Evolutionary conservation across 2,329 filamentous ascomycete genomes (phyloP), one percentile per base, ranked within the genome.

Genomic region (Aureobasidium sp.): DNA sequence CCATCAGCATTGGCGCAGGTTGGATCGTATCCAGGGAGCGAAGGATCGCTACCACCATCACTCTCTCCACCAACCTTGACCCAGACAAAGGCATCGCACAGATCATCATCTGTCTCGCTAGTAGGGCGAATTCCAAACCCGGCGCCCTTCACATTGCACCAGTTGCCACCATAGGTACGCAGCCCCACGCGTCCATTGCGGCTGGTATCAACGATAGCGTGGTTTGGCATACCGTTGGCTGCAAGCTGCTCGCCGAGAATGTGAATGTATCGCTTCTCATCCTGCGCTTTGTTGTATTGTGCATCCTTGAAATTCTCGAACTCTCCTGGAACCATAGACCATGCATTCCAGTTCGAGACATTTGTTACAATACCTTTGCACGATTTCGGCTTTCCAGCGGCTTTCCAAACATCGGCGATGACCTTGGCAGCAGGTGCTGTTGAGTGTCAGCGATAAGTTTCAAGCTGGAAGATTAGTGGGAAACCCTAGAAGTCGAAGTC

Each of bases 51-150:
- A 55, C 52, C 37, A 55, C 52, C 37, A 64, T 82, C 80, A 62
- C 75, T 77, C 71, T 82, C 80, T 61, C 79, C 79, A 66, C 86
- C 86, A 7, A 86, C 85, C 80, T 88, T 88, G 67, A 88, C 77
- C 86, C 86, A 88, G 62, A 88, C 86, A 66, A 88, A 86, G 48
- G 86, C 84, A 71, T 89, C 86, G 41, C 82, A 77, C n/a, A 86
- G 75, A 2, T 74, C 70, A 65, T 84, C 79, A n/a, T 82, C 83
- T 11, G 86, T 88, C 69, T 83, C 76, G n/a, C 84, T 78, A 5
- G 82, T 82, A 2, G 85, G 85, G 20, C 84, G 81, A n/a, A 74
- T 73, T 64, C 86, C 86, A 64, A 87, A 88, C 6, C 86, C 86
- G 62, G 84, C 82, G 36, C 81, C 62, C 31, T 55, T 42, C 22